These are phyloP conservation scores for Biscutella auriculata DNA, from an alignment of 441 rosid genomes.

Conservation along the genomic window DNA sequence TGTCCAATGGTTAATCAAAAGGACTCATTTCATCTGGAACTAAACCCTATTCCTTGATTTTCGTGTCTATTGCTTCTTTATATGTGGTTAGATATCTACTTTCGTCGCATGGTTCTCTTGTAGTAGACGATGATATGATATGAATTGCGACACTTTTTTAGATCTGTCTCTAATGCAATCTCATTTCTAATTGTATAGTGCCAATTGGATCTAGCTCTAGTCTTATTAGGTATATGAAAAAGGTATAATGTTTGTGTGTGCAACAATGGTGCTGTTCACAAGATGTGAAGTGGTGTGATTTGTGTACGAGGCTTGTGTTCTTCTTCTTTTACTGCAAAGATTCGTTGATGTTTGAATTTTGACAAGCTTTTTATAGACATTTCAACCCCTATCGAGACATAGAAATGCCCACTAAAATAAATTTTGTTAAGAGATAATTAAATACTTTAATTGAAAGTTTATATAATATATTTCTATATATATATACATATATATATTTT, in stretches of 20 bases:
- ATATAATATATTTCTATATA: no score
- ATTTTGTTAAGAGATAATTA: no score
- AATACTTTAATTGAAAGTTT: no score
- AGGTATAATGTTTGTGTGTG: background rate
- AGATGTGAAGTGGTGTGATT: background rate
- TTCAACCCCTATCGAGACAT: no score
- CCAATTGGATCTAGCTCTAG: background rate
- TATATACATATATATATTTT: no score
- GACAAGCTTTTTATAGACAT: no score
- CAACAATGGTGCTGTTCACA: no score
- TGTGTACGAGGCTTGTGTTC: background rate
- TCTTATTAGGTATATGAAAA: background rate
- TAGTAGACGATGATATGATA: slow-evolving; percentile 1
- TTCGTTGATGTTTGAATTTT: background rate
- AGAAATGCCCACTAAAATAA: no score
- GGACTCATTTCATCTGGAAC: slow-evolving; percentile 11
- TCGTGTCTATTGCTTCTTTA: slow-evolving; percentile 11
- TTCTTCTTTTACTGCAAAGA: slow-evolving; percentile 1
- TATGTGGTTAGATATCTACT: slow-evolving; percentile 1
- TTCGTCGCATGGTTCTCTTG: slow-evolving; percentile 2
- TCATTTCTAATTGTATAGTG: background rate
- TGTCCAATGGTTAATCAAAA: slow-evolving; percentile 12
- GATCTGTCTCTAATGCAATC: no score
- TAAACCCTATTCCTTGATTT: slow-evolving; percentile 11
- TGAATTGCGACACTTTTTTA: no score